Evolutionary conservation across 345 rosid species (phyloP), one percentile per base, ranked within the genome.

Genomic region (Salix purpurea): DNA sequence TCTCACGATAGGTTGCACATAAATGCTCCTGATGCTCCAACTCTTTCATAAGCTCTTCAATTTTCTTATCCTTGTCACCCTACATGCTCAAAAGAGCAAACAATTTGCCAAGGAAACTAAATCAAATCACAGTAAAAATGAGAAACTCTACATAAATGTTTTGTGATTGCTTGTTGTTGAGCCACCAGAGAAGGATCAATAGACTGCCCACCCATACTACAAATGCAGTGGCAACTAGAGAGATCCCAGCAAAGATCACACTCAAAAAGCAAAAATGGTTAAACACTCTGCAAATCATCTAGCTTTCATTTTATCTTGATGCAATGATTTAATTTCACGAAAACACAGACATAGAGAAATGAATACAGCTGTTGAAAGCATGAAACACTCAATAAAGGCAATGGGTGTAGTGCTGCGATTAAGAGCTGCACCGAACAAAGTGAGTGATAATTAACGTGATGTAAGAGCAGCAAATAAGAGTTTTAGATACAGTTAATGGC

Each of bases 1-100:
- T 83, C 76, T 88, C 89, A 77, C 90, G 81, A 73, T 88, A 88
- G 24, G 82, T 72, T 37, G 58, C 60, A 69, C 93, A 90, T 69
- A 90, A 69, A 74, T 84, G 86, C 56, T 90, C 90, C 40, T 88
- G 94, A 71, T 4, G 89, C 79, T 83, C 86, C 78, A 90, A 56
- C 84, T 90, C 95, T 76, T 46, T 67, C 0, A 76, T 84, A 18
- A 90, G 89, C 75, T 87, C 92, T 82, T 89, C 84, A 23, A 92
- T 92, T 81, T 83, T 88, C 89, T 83, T 84, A 30, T 90, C 93
- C 79, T 90, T 92, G 77, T 88, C 92, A 37, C 85, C 92, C 97
- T 92, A 67, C 82, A 79, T 73, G 71, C 65, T 74, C 42, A 64
- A 67, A 73, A 79, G 52, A 62, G 14, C 67, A 76, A 28, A 23